Evolutionary conservation across 2,329 filamentous ascomycete species (phyloP).

Genomic region (Bipolaris bicolor): DNA sequence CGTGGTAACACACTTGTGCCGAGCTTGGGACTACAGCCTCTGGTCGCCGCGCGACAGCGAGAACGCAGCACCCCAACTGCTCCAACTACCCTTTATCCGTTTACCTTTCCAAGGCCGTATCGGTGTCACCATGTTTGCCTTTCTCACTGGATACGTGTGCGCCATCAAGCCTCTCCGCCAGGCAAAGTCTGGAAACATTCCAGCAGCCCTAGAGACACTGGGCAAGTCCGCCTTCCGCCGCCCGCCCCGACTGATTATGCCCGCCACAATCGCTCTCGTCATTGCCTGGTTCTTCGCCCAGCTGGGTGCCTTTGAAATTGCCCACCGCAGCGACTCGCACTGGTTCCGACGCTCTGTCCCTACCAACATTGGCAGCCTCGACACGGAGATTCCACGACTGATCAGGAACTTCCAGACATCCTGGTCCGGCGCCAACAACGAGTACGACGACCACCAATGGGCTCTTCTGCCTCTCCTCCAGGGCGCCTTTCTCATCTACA

Average conservation of each 20-base stretch:
- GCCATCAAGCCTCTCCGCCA: conserved; percentile 62
- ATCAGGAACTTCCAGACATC: conserved; percentile 55
- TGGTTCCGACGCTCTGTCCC: conserved; percentile 61
- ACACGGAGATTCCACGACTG: conserved; percentile 53
- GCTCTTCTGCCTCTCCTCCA: conserved; percentile 58
- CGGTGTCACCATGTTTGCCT: conserved; percentile 63
- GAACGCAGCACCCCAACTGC: conserved; percentile 52
- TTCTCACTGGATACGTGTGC: conserved; percentile 63
- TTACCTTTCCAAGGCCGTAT: conserved; percentile 62
- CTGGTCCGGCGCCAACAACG: conserved; percentile 60
- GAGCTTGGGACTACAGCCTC: conserved; percentile 59
- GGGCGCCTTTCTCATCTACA: conserved; percentile 59
- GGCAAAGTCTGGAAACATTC: conserved; percentile 54
- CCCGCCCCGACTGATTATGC: conserved; percentile 59
- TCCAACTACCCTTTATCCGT: conserved; percentile 61
- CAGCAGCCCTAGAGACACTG: conserved; percentile 55
- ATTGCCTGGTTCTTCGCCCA: conserved; percentile 59
- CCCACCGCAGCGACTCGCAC: conserved; percentile 56
- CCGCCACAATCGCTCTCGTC: conserved; percentile 58
- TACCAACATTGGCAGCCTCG: conserved; percentile 51
- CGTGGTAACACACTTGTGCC: conserved; percentile 59
- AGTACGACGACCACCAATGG: conserved; percentile 63
- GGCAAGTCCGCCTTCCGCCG: conserved; percentile 62
- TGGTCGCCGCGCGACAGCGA: conserved; percentile 56
- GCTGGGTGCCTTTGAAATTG: conserved; percentile 57